These are phyloP conservation scores for Chalciporus sp. DNA, from an alignment of 1,284 basidiomycete genomes.

Conservation along the genomic window DNA sequence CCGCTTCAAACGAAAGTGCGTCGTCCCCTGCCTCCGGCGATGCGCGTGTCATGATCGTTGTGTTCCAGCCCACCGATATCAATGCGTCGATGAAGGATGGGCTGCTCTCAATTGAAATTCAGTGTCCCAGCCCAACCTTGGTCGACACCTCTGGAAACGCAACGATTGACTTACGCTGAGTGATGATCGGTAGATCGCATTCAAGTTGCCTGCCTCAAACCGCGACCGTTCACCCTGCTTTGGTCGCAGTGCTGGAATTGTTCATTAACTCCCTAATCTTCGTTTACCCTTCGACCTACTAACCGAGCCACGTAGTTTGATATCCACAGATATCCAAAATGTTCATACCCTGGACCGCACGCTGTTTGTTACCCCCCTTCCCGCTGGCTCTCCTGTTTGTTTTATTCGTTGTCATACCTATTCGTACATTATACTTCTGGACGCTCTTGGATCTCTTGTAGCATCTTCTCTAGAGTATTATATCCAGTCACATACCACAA, in stretches of 20 bases:
- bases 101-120: constrained; percentile 49
- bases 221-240: constrained; percentile 3
- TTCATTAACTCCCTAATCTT: constrained; percentile 5
- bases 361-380: neutral
- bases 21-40: constrained; percentile 8
- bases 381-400: neutral
- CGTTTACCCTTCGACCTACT: constrained; percentile 8
- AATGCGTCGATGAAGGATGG: constrained; percentile 51
- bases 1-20: constrained; percentile 58
- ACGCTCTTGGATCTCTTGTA: neutral
- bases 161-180: constrained; percentile 29
- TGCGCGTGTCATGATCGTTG: constrained; percentile 10
- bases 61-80: constrained; percentile 47
- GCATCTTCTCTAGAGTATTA: neutral
- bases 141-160: constrained; percentile 24
- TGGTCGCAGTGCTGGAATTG: neutral
- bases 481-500: too few relatives aligned
- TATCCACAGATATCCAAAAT: neutral
- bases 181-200: constrained; percentile 21
- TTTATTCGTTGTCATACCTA: neutral
- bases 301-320: neutral
- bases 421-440: neutral
- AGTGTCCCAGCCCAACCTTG: constrained; percentile 38
- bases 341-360: neutral
- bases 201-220: constrained; percentile 11